These are phyloP conservation scores for Starmera dryadoides DNA, from an alignment of 805 yeast genomes.

Conservation along the genomic window DNA sequence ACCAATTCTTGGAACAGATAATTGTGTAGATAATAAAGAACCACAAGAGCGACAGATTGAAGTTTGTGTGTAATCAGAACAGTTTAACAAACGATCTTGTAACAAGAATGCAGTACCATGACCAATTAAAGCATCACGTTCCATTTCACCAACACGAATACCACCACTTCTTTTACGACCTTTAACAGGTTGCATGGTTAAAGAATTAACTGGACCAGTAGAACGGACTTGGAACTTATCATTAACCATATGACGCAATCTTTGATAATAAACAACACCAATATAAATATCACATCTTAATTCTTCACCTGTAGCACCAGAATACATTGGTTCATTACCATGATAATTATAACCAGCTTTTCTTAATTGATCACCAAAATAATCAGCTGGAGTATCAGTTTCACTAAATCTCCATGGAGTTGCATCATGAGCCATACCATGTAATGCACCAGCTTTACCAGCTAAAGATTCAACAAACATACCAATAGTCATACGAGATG, in stretches of 20 bases:
- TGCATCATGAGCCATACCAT: conserved; percentile 94
- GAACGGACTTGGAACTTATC: conserved; percentile 99
- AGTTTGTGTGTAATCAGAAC: conserved; percentile 92
- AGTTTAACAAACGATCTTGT: conserved; percentile 91
- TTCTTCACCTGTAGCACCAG: conserved; percentile 98
- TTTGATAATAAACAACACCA: conserved; percentile 96
- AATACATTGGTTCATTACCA: conserved; percentile 98
- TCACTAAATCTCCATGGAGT: conserved; percentile 96
- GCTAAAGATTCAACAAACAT: conserved; percentile 98
- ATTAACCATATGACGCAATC: conserved; percentile 98
- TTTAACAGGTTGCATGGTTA: conserved; percentile 99
- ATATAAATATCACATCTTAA: conserved; percentile 91
- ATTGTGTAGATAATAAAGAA: conserved; percentile 81
- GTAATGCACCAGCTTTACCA: conserved; percentile 98
- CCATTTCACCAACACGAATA: conserved; percentile 99
- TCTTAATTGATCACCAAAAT: conserved; percentile 87
- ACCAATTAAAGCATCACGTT: conserved; percentile 97
- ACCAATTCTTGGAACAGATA: conserved; percentile 88
- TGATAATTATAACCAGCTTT: conserved; percentile 93
- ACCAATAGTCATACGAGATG: conserved; percentile 99
- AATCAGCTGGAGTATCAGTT: conserved; percentile 92
- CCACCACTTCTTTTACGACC: conserved; percentile 99
- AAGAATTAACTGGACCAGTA: conserved; percentile 94
- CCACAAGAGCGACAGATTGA: conserved; percentile 91
- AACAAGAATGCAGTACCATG: conserved; percentile 94